Percentiles rank a stretch among this genome's conserved stretches.
These are phyloP conservation scores for Malus orientalis DNA, from an alignment of 306 rosid species.

Conservation along the genomic window DNA sequence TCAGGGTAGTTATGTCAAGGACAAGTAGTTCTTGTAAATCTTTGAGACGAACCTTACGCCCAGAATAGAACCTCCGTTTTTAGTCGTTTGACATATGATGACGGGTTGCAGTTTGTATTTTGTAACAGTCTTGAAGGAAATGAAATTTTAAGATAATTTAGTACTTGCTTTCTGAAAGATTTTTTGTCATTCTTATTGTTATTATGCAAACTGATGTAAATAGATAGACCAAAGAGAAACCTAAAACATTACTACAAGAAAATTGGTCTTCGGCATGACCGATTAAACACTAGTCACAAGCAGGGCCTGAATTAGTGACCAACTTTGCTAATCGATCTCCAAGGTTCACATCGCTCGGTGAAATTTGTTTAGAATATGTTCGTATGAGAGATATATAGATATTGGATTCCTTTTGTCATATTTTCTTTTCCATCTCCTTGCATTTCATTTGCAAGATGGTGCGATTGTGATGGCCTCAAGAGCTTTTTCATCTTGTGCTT, in stretches of 20 bases:
- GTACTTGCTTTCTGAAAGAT: background rate
- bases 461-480: slow-evolving; percentile 24
- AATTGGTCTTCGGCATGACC: background rate
- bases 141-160: background rate
- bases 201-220: too few relatives aligned
- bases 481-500: slow-evolving; percentile 20
- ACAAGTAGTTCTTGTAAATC: slow-evolving; percentile 8
- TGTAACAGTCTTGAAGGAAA: background rate
- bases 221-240: too few relatives aligned
- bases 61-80: slow-evolving; percentile 4
- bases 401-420: background rate
- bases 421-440: background rate
- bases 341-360: too few relatives aligned
- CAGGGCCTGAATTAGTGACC: background rate
- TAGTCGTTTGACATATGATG: slow-evolving; percentile 3
- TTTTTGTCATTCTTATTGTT: background rate
- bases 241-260: background rate
- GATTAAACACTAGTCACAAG: background rate
- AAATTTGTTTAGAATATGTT: too few relatives aligned
- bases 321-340: background rate
- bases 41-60: slow-evolving; percentile 6
- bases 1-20: slow-evolving; percentile 21
- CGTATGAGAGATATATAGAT: too few relatives aligned
- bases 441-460: background rate
- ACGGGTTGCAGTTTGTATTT: slow-evolving; percentile 4